Base-by-base conservation (phyloP, 2,329 filamentous ascomycete species). In the Raffaelea albimanens region DNA sequence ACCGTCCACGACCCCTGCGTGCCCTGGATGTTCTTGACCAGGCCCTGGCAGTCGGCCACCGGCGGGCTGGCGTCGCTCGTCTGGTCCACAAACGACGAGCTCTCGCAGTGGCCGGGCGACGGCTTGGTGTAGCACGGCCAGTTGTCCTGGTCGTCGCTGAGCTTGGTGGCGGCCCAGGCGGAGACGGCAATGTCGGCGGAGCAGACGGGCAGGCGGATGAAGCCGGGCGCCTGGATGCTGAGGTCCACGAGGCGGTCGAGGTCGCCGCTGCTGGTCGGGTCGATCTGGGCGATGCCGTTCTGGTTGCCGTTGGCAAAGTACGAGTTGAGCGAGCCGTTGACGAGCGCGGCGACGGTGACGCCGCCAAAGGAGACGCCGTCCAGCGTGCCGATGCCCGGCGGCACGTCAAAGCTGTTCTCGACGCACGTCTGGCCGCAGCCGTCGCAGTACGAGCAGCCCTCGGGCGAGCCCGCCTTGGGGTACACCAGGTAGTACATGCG, bases 121-220 rank as follows among this genome's bases (percentile, higher is more conserved):
- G 51, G 53, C 22, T 53, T 48, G n/a, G 57, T 48, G 50, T 61
- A 54, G 56, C 66, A 68, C 1, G 65, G 66, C 31, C 31, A 34
- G 10, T 10, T 34, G 31, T 34, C 31, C 10, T 34, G 31, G 16
- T 34, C 31, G 2, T 34, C 31, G 31, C 31, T 34, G 10, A 34
- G 9, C 16, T 34, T 16, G 10, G 31, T 34, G 31, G 9, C 31
- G 10, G 31, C 49, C 63, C 64, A 68, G 16, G 59, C 55, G 51
- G 58, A 50, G 40, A 50, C 61, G 16, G 65, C 66, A 5, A 53
- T 52, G 8, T 60, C 57, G 21, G 59, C 48, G 47, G 57, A 60
- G 55, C 65, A 68, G 14, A 68, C 62, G 23, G 65, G 66, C 2
- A 68, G 57, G 13, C 55, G 58, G 36, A 67, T 56, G 48, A 60